Base-by-base conservation (phyloP, 495 filamentous ascomycete genomes). In the Xylaria acuta region DNA sequence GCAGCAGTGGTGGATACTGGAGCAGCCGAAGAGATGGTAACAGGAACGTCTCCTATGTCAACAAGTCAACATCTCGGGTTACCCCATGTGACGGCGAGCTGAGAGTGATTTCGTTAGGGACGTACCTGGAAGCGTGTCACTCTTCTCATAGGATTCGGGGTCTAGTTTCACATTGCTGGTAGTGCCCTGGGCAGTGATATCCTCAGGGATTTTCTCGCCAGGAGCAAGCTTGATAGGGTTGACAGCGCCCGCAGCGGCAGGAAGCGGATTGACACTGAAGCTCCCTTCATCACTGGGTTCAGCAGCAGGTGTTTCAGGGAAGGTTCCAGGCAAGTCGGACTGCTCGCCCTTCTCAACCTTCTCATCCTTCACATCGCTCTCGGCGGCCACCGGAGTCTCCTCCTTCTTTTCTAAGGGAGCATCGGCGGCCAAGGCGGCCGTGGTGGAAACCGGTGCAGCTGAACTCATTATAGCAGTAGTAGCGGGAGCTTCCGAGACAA, bases 61-160 rank as follows among this genome's bases (percentile, higher is more conserved):
- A 70, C 75, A 49, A 70, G 58, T 64, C 51, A 69, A 59, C 56
- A 32, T 20, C 20, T 66, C 5, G n/a, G 16, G 25, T 49, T n/a
- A 12, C 9, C 5, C 11, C 22, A 9, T 41, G 6, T 16, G 45
- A 51, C 2, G 43, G 45, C 3, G 9, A 25, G 25, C 41, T 22
- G 5, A 49, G 30, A 16, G 18, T n/a, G 14, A 22, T 51, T 40
- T 5, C 38, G 9, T 6, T 45, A 54, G 27, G 22, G 76, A 77
- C 69, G 75, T 77, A 71, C 88, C 82, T 68, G 86, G 83, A 67
- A 87, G 81, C 56, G 88, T 79, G 77, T 91, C 92, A 76, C 88
- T 89, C 75, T 90, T 90, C 77, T 97, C 91, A 78, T 98, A 97
- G 1, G 92, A 94, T 75, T 89, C 92, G 80, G 93, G 87, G 77